Percentiles rank a stretch among this genome's conserved stretches.
These are phyloP conservation scores for Blastobotrys capitulatus DNA, from an alignment of 1,139 yeast species.

Conservation along the genomic window DNA sequence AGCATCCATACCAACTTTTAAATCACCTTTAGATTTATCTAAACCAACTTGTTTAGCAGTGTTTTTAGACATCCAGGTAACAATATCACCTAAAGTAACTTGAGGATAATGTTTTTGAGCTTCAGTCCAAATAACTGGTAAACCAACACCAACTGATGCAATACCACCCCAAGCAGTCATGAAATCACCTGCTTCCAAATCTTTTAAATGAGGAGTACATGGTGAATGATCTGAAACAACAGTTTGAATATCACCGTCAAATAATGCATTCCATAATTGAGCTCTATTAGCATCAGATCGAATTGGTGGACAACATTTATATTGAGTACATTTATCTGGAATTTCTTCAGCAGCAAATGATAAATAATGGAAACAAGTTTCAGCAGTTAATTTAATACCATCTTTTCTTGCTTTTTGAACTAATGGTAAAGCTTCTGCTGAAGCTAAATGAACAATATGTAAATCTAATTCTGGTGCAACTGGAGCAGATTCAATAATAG, in stretches of 20 bases:
- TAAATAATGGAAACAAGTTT: slow-evolving; percentile 90
- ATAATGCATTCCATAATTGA: slow-evolving; percentile 70
- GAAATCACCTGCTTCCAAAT: slow-evolving; percentile 77
- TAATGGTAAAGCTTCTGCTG: slow-evolving; percentile 69
- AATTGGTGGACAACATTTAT: slow-evolving; percentile 94
- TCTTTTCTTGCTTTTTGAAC: slow-evolving; percentile 58
- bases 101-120: slow-evolving; percentile 41
- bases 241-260: slow-evolving; percentile 62
- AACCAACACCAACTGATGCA: slow-evolving; percentile 85
- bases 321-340: slow-evolving; percentile 69
- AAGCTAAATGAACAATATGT: slow-evolving; percentile 87
- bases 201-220: slow-evolving; percentile 86
- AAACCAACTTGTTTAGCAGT: slow-evolving; percentile 86
- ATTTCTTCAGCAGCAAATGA: slow-evolving; percentile 72
- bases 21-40: slow-evolving; percentile 61
- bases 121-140: slow-evolving; percentile 74
- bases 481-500: slow-evolving; percentile 58
- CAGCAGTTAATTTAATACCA: slow-evolving; percentile 65
- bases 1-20: slow-evolving; percentile 75
- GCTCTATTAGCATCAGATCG: slow-evolving; percentile 65
- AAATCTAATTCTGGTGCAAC: slow-evolving; percentile 58
- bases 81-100: slow-evolving; percentile 55
- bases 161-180: slow-evolving; percentile 98
- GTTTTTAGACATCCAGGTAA: slow-evolving; percentile 71
- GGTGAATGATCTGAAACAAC: slow-evolving; percentile 96